Base-by-base conservation (phyloP, 768 basidiomycete genomes). In the Saitozyma sp. region DNA sequence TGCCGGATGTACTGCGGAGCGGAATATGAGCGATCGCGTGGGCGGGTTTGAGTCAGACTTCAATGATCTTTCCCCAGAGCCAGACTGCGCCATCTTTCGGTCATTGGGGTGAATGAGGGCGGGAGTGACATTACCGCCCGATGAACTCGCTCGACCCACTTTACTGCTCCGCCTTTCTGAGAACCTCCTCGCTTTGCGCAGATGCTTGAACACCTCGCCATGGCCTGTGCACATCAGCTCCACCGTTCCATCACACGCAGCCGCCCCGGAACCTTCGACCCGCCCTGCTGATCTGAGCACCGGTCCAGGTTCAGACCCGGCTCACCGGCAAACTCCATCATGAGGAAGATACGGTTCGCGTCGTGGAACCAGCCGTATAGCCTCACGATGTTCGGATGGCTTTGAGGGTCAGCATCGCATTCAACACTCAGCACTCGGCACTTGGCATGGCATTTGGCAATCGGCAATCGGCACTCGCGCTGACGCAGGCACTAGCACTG, bases 301-400 rank as follows among this genome's bases (percentile, higher is more conserved):
- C 29, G 5, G 29, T 2, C 29, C 29, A 29, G 29, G 29, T 2
- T 29, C 29, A 29, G 29, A 42, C 10, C 1, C 0, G n/a, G 51
- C 74, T 91, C 89, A 62, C 90, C 95, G 0, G 95, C 96, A 75
- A 93, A 96, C 76, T 99, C 96, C 73, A 98, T 86, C 91, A 98
- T 97, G 58, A 98, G 85, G 80, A 97, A 96, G 66, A 99, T 95
- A 8, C 95, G 89, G 71, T 92, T 92, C 76, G 89, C 86, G 79
- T 99, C 96, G 81, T 98, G 93, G 83, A 98, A 98, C 83, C 92
- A 98, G 43, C 95, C 95, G 68, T 96, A 95, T 8, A 98, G 83
- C 9, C 93, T 87, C 9, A 98, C 84, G 69, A 98, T 88, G 77
- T 98, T 88, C 0, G 95, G 95, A 78, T 98, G 95, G 54, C 95